phyloP scores from a whole-genome alignment of 306 rosid genomes.

The Carpinus viminea region DNA sequence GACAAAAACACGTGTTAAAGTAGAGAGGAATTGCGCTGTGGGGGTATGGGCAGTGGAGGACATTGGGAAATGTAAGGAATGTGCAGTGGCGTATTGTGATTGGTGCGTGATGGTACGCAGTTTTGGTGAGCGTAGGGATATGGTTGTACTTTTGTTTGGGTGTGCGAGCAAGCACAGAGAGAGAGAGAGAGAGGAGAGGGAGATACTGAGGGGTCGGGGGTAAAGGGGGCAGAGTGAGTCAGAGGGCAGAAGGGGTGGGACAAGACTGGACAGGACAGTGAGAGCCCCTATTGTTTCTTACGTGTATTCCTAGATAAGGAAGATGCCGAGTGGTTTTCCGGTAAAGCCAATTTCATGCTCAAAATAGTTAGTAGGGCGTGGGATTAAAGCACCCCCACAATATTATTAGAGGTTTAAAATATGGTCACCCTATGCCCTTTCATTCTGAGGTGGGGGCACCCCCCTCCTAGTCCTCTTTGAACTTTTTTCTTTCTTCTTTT shows the following conservation, averaged over 20 bases:
- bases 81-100: no score
- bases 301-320: neutral
- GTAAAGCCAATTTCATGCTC: neutral
- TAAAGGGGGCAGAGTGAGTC: neutral
- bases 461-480: no score
- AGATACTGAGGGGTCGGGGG: neutral
- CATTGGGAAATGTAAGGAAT: neutral
- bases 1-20: neutral
- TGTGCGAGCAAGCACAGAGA: neutral
- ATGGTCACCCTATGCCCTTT: no score
- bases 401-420: no score
- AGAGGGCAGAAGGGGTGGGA: conserved; percentile 15
- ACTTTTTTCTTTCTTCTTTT: no score
- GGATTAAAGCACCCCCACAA: neutral
- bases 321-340: neutral
- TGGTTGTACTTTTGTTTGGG: no score
- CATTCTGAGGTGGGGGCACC: no score
- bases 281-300: neutral
- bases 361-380: no score
- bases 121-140: neutral
- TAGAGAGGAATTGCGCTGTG: neutral
- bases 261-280: conserved; percentile 14
- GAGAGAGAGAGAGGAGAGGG: neutral
- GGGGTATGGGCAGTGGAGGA: no score
- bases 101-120: neutral